Base-by-base conservation (phyloP, 2,329 filamentous ascomycete species). In the Hymenoscyphus albidus region DNA sequence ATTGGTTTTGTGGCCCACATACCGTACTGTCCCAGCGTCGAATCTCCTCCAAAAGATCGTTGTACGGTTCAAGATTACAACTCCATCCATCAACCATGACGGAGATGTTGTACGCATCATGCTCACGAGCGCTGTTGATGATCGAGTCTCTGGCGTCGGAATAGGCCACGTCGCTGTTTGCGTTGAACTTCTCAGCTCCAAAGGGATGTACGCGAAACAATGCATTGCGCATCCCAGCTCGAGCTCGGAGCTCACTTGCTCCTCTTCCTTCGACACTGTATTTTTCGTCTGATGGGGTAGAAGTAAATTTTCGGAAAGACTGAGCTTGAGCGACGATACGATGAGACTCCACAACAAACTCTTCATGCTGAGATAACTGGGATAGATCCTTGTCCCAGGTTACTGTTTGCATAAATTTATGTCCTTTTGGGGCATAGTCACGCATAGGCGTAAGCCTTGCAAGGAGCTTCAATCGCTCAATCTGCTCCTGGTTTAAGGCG, bases 361-460 rank as follows among this genome's bases (percentile, higher is more conserved):
- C 69, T 0, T 76, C 76, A 62, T 85, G 78, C 61, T 86, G 83
- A 0, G 80, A 71, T 0, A 82, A 66, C 5, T 74, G 76, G 0
- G 76, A 75, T 0, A 85, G 69, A 0, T 60, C 0, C n/a, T n/a
- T n/a, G n/a, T n/a, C n/a, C n/a, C n/a, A n/a, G n/a, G n/a, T n/a
- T n/a, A n/a, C n/a, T n/a, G n/a, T n/a, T n/a, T 87, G 81, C 82
- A 86, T 85, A 0, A 75, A 73, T 14, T 69, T 65, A 7, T 75
- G 22, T 7, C 79, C 31, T 0, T 16, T 0, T 0, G 83, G 82
- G 61, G 85, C 85, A 63, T 77, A 86, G 0, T 51, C 16, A 40
- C 82, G 73, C 1, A 7, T 9, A 0, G 83, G 83, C 0, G 80
- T 79, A 0, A 85, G 70, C 0, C 62, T 14, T 0, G 79, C 76